Evolutionary conservation across 345 rosid genomes (phyloP), one percentile per base, ranked within the genome.

Genomic region (Eucalyptus grandis): DNA sequence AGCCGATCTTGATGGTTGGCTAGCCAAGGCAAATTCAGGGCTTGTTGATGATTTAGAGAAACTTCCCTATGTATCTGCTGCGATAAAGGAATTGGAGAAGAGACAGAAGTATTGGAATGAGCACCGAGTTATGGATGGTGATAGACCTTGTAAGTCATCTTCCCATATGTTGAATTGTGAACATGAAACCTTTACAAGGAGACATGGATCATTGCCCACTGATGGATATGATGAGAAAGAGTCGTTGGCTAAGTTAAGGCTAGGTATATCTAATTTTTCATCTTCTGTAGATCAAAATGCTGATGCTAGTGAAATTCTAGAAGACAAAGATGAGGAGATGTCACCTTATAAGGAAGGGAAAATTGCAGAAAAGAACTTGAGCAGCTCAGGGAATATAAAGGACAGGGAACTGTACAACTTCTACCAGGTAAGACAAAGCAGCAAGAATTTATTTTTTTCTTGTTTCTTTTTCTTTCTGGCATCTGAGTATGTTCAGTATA

Each of bases 1-100:
- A 91, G 93, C 96, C 6, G 99, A 98, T 92, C 90, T 98, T 67
- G 98, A 98, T 91, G 80, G 96, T 90, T 98, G 98, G 99, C 92
- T 98, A 91, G 95, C 92, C 47, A 95, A 92, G 93, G 97, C 98
- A 27, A 96, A 98, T 90, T 96, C 99, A 3, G 99, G 99, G 44
- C 96, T 96, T 24, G 97, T 97, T 44, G 99, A 96, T 91, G 99
- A 98, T 91, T 87, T 95, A 88, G 99, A 94, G 93, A 97, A 93
- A 93, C 99, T 96, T 91, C 96, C 99, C 5, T 98, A 96, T 94
- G 99, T 98, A 37, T 95, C 96, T 92, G 97, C 95, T 88, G 98
- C 98, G 53, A 92, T 96, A 95, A 96, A 96, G 83, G 98, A 95
- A 67, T 90, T 98, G 89, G 93, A 96, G 92, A 93, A 93, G 93